Percentiles rank a stretch among this genome's conserved stretches.
Conservation (phyloP, 192 early-diverging fungal species). For the Podila clonocystis region DNA sequence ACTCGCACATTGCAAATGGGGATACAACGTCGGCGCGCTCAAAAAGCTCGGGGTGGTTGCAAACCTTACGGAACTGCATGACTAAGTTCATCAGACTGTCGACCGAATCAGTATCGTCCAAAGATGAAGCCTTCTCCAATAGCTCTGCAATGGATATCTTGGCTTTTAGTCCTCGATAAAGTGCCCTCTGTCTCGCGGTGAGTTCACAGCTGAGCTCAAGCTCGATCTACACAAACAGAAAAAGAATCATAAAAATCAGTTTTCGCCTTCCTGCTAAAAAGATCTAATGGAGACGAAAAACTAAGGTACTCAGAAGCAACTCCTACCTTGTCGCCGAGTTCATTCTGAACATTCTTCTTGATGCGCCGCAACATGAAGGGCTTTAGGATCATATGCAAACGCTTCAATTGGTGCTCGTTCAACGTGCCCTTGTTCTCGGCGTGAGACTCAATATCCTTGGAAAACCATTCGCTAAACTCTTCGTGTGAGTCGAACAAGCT, state of each 20-base stretch:
- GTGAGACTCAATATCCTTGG: slow-evolving; percentile 90
- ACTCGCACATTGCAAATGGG: slow-evolving; percentile 71
- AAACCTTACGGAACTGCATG: slow-evolving; percentile 93
- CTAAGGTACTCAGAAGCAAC: not conserved
- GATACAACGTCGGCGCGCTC: slow-evolving; percentile 83
- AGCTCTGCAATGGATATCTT: slow-evolving; percentile 83
- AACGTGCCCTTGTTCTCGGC: slow-evolving; percentile 84
- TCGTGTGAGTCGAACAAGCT: slow-evolving; percentile 93
- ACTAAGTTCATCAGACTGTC: slow-evolving; percentile 93
- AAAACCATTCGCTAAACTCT: slow-evolving; percentile 96
- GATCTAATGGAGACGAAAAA: not conserved
- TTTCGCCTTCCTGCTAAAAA: not conserved
- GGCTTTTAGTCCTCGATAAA: slow-evolving; percentile 80
- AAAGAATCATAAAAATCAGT: not conserved
- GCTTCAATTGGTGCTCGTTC: slow-evolving; percentile 85
- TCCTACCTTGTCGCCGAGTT: slow-evolving; percentile 86
- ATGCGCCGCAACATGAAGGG: slow-evolving; percentile 94
- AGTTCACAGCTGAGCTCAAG: slow-evolving; percentile 80
- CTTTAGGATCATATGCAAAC: slow-evolving; percentile 91
- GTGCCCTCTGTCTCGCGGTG: slow-evolving; percentile 74
- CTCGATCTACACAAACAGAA: slow-evolving; percentile 69
- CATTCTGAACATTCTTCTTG: slow-evolving; percentile 91
- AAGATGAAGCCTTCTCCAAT: slow-evolving; percentile 74
- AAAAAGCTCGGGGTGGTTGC: slow-evolving; percentile 90
- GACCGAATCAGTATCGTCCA: slow-evolving; percentile 73